Evolutionary conservation across 345 rosid species (phyloP).

Genomic region (Triadica sebifera): DNA sequence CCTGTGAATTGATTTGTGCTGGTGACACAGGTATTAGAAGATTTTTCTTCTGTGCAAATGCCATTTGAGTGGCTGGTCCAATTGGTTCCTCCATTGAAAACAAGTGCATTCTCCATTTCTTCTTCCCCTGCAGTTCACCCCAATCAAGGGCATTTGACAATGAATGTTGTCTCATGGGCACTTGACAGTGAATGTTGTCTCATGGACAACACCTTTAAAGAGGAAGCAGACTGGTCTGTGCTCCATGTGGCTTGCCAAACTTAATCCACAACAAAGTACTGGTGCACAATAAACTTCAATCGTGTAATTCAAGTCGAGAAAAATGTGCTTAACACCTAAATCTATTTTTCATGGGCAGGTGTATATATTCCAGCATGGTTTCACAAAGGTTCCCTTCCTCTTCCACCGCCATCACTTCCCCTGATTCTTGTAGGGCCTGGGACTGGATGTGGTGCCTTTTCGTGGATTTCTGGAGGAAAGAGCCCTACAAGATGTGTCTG

Average conservation of each 20-base stretch:
- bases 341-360: slow-evolving; percentile 38
- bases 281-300: slow-evolving; percentile 1
- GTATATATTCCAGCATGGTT: slow-evolving; percentile 71
- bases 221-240: slow-evolving; percentile 76
- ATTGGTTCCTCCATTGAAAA: slow-evolving; percentile 78
- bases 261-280: slow-evolving; percentile 66
- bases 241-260: slow-evolving; percentile 81
- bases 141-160: slow-evolving; percentile 79
- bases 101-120: slow-evolving; percentile 85
- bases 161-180: slow-evolving; percentile 66
- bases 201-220: slow-evolving; percentile 87
- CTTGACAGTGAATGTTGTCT: slow-evolving; percentile 70
- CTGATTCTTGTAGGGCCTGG: slow-evolving; percentile 89
- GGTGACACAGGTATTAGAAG: slow-evolving; percentile 67
- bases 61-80: slow-evolving; percentile 96
- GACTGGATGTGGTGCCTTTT: slow-evolving; percentile 97
- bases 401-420: slow-evolving; percentile 66
- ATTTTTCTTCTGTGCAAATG: slow-evolving; percentile 89
- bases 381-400: slow-evolving; percentile 73
- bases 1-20: slow-evolving; percentile 8
- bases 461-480: slow-evolving; percentile 88
- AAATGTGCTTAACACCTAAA: neutral
- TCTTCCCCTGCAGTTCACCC: slow-evolving; percentile 83
- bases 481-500: slow-evolving; percentile 44
- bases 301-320: neutral